Conservation (phyloP, 192 early-diverging fungal species). For the Dispira simplex region DNA sequence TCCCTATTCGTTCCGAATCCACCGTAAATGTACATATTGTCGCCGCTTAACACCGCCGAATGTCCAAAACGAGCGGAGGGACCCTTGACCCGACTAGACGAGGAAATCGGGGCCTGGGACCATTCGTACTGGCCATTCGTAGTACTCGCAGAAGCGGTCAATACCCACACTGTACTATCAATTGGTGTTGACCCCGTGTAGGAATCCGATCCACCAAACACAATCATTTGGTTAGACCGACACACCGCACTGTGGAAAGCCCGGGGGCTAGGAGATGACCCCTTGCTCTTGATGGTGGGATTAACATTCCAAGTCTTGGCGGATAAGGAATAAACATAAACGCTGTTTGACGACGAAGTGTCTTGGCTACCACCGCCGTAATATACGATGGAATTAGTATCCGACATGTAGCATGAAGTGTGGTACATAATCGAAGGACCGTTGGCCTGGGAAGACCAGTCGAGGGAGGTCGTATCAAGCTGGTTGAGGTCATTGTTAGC, state of each 20-base stretch:
- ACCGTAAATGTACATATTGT: conserved; percentile 51
- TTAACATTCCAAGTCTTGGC: conserved; percentile 36
- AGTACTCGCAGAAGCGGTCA: conserved; percentile 16
- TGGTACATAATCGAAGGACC: conserved; percentile 34
- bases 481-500: conserved; percentile 28
- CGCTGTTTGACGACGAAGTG: conserved; percentile 25
- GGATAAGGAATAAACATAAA: conserved; percentile 31
- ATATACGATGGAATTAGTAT: conserved; percentile 33
- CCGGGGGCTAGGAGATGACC: conserved; percentile 33
- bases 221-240: conserved; percentile 43
- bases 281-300: conserved; percentile 18
- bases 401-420: conserved; percentile 34
- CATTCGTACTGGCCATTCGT: conserved; percentile 14
- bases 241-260: conserved; percentile 51
- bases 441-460: conserved; percentile 42
- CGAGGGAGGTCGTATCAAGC: conserved; percentile 31
- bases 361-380: conserved; percentile 50
- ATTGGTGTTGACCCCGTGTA: conserved; percentile 19
- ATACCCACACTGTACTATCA: conserved; percentile 32
- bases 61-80: conserved; percentile 44
- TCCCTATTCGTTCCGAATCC: conserved; percentile 41
- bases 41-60: conserved; percentile 37
- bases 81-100: conserved; percentile 18
- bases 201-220: conserved; percentile 39
- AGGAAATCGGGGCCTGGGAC: conserved; percentile 26